These are phyloP conservation scores for Suillus bovinus DNA, from an alignment of 768 basidiomycete species.

Conservation along the genomic window DNA sequence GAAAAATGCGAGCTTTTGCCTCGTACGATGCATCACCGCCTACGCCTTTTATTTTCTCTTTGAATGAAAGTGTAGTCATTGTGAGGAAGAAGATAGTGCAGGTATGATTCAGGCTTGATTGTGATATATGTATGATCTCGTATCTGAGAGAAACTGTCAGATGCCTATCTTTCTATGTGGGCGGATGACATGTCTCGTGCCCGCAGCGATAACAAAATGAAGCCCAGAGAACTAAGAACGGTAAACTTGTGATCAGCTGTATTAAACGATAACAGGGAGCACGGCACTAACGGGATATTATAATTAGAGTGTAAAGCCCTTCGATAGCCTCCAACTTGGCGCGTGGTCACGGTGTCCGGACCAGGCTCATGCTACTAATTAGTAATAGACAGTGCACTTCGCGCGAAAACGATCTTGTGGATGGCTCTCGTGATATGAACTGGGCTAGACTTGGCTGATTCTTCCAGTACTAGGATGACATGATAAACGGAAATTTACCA, in stretches of 20 bases:
- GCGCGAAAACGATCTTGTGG: not conserved
- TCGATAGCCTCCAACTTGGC: not conserved
- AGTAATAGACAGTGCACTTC: not conserved
- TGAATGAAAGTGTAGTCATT: constrained; percentile 17
- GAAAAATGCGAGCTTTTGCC: constrained; percentile 19
- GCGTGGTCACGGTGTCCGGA: not conserved
- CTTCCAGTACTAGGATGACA: not conserved
- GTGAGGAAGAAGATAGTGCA: not conserved
- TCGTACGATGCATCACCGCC: constrained; percentile 23
- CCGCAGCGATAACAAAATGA: not conserved
- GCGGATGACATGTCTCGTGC: constrained; percentile 2
- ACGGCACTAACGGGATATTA: not conserved
- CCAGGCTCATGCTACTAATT: not conserved
- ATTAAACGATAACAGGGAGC: too few relatives aligned
- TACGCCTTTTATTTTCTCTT: constrained; percentile 22
- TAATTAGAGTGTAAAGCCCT: not conserved
- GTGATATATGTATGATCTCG: not conserved
- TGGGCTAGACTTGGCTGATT: not conserved
- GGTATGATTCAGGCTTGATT: not conserved
- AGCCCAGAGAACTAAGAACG: not conserved
- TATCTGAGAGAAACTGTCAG: not conserved
- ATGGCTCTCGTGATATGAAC: not conserved
- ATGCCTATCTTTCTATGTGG: not conserved
- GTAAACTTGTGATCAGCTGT: not conserved
- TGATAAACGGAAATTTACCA: not conserved